A percentile compares a stretch with the other conserved stretches of the same genome.
phyloP scores from a whole-genome alignment of 345 rosid genomes.

The Populus euphratica region DNA sequence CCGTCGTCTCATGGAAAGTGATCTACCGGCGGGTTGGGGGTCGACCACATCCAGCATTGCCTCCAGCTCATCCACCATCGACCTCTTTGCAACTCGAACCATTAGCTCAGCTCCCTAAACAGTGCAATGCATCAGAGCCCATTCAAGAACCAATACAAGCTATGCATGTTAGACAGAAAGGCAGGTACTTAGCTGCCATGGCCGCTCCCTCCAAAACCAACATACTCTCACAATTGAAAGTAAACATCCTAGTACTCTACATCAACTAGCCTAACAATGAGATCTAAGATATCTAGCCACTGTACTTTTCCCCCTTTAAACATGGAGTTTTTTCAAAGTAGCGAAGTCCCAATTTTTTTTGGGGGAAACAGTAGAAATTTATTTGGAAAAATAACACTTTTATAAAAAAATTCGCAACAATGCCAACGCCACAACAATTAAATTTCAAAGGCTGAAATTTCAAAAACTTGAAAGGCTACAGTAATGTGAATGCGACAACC shows the following conservation, averaged over 20 bases:
- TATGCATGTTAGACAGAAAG: neutral
- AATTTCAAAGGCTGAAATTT: too few species aligned
- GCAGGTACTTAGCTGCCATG: neutral
- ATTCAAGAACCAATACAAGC: neutral
- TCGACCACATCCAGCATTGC: constrained; percentile 88
- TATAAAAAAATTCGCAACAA: too few species aligned
- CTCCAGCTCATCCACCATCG: constrained; percentile 90
- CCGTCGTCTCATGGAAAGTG: constrained; percentile 72
- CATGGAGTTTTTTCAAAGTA: neutral
- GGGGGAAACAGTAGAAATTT: too few species aligned
- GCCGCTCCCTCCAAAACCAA: neutral
- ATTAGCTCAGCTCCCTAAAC: constrained; percentile 72
- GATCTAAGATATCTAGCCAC: neutral
- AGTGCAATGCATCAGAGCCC: neutral
- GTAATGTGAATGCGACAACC: too few species aligned
- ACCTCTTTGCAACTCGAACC: constrained; percentile 74
- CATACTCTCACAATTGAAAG: neutral
- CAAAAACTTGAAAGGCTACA: too few species aligned
- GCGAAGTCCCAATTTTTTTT: too few species aligned
- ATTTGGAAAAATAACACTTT: too few species aligned
- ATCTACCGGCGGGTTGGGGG: constrained; percentile 68
- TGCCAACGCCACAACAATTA: too few species aligned
- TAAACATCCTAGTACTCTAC: neutral
- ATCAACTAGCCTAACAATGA: neutral
- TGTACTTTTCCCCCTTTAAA: neutral